These are phyloP conservation scores for Gigaspora rosea DNA, from an alignment of 192 early-diverging fungal species.

Conservation along the genomic window DNA sequence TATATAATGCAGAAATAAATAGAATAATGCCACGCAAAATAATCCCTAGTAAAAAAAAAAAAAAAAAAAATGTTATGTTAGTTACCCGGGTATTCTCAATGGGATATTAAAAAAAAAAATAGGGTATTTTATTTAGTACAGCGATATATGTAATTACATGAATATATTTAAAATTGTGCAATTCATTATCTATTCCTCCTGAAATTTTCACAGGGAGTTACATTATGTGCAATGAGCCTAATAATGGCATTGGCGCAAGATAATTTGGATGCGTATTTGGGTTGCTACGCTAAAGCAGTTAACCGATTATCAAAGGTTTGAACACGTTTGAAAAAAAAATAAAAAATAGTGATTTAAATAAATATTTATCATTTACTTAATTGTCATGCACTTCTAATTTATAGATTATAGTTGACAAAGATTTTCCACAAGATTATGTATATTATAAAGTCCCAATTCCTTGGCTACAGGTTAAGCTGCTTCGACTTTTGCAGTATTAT, in stretches of 20 bases:
- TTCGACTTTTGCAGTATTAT: slow-evolving; percentile 94
- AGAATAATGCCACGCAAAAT: too few relatives aligned
- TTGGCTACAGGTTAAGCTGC: slow-evolving; percentile 96
- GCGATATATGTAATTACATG: too few relatives aligned
- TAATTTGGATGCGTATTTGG: slow-evolving; percentile 79
- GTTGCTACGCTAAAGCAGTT: slow-evolving; percentile 77
- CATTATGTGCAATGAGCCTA: slow-evolving; percentile 79
- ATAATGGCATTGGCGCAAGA: slow-evolving; percentile 90
- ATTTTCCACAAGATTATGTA: slow-evolving; percentile 82
- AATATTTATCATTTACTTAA: neutral
- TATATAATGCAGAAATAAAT: too few relatives aligned
- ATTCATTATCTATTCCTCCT: neutral
- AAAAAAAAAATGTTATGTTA: too few relatives aligned
- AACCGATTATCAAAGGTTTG: slow-evolving; percentile 74
- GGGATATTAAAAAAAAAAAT: too few relatives aligned
- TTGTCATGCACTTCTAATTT: neutral
- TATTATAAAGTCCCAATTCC: slow-evolving; percentile 99
- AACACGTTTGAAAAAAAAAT: neutral
- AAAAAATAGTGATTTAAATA: neutral
- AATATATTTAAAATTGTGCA: too few relatives aligned
- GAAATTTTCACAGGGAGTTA: slow-evolving; percentile 65
- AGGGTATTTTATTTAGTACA: too few relatives aligned
- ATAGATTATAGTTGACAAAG: slow-evolving; percentile 83
- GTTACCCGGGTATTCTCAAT: too few relatives aligned
- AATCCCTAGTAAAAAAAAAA: too few relatives aligned